These are phyloP conservation scores for Boletus bicolor DNA, from an alignment of 768 basidiomycete species.

Conservation along the genomic window DNA sequence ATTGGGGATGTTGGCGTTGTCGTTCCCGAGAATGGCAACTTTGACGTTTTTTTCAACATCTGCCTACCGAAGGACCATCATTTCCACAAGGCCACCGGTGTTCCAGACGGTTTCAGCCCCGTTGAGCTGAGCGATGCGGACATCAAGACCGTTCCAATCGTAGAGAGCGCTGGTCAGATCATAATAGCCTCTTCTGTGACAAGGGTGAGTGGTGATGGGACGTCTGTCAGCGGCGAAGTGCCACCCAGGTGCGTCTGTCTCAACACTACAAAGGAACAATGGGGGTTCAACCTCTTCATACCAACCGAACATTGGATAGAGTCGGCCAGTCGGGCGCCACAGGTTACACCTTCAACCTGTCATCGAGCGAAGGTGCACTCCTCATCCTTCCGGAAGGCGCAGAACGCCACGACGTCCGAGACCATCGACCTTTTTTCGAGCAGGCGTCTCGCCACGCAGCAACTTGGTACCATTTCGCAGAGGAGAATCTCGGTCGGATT, in stretches of 20 bases:
- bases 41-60: conserved; percentile 40
- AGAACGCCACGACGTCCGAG: conserved; percentile 23
- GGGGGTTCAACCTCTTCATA: not conserved
- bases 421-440: conserved; percentile 24
- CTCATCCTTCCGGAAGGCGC: conserved; percentile 36
- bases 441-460: conserved; percentile 26
- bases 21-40: conserved; percentile 31
- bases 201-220: not conserved
- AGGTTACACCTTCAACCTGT: conserved; percentile 12
- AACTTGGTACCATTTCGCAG: conserved; percentile 33
- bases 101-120: conserved; percentile 31
- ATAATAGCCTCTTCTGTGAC: conserved; percentile 13
- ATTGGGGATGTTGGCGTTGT: conserved; percentile 42
- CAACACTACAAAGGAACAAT: not conserved
- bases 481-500: conserved; percentile 24
- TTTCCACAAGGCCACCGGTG: conserved; percentile 9
- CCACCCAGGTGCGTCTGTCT: conserved; percentile 7
- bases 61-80: conserved; percentile 33
- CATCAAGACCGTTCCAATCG: conserved; percentile 10
- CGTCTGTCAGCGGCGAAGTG: not conserved
- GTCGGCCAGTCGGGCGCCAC: not conserved
- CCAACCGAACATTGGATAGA: not conserved
- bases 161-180: conserved; percentile 12
- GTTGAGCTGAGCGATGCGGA: conserved; percentile 19
- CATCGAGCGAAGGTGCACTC: conserved; percentile 30